phyloP scores from a whole-genome alignment of 2,329 filamentous ascomycete genomes.

The Aureobasidium sp. region DNA sequence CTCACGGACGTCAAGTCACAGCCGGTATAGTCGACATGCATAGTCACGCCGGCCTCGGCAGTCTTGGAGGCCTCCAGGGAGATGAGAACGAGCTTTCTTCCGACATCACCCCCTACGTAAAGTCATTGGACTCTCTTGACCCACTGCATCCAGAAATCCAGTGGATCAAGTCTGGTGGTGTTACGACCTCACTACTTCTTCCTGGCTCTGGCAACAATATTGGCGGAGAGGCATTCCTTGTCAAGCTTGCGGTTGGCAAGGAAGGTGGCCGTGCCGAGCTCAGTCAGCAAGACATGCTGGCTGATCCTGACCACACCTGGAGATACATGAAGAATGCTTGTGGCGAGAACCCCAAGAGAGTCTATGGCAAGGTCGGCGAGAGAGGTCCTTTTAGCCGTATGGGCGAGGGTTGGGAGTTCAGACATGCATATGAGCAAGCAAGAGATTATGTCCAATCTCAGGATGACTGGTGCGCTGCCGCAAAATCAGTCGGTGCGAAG shows the following conservation, averaged over 20 bases:
- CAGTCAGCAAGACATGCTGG: constrained; percentile 69
- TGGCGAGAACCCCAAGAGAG: constrained; percentile 72
- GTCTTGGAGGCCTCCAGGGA: constrained; percentile 61
- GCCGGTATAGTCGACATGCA: constrained; percentile 79
- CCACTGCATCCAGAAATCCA: constrained; percentile 71
- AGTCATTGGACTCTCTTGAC: constrained; percentile 71
- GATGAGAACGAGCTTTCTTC: constrained; percentile 71
- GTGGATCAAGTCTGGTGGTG: constrained; percentile 77
- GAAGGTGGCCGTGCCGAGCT: constrained; percentile 68
- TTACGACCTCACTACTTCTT: constrained; percentile 72
- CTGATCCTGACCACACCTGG: constrained; percentile 71
- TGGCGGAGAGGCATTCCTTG: constrained; percentile 73
- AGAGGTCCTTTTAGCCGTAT: constrained; percentile 66
- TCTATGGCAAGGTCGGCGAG: constrained; percentile 63
- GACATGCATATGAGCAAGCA: constrained; percentile 73
- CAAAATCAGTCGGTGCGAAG: constrained; percentile 55
- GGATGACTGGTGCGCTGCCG: constrained; percentile 73
- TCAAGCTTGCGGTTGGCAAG: constrained; percentile 73
- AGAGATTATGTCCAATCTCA: constrained; percentile 63
- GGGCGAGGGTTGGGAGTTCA: constrained; percentile 75
- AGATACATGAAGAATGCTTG: constrained; percentile 83
- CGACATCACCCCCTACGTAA: constrained; percentile 73
- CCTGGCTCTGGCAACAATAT: constrained; percentile 80
- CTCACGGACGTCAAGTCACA: constrained; percentile 67
- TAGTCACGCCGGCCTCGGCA: constrained; percentile 68